Base-by-base conservation (phyloP, 352 stramenopile species). In the Globisporangium heterothallicum region DNA sequence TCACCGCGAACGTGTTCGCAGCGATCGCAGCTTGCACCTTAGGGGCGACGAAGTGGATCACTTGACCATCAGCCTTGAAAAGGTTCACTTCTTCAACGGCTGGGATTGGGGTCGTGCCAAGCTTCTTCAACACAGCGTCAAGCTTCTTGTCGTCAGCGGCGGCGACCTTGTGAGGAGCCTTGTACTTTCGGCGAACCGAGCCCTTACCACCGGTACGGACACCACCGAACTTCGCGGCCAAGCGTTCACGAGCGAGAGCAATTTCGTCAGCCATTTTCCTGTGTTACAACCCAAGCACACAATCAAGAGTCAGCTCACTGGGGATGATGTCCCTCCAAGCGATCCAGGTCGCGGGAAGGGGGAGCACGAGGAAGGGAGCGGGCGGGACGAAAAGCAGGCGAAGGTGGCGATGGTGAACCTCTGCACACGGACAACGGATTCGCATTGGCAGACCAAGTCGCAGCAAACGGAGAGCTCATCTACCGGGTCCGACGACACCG, bases 31-130 rank as follows among this genome's bases (percentile, higher is more conserved):
- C 96, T 74, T 99, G 95, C 42, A 99, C 96, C 86, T 99, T 99
- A 34, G 96, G 96, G 66, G 85, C 90, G 49, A 90, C 76, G 66
- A 99, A 99, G 73, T 99, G 96, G 72, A 99, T 98, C 18, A 99
- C 96, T 65, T 98, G 97, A 64, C 96, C 96, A 57, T 99, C 97
- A 7, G 97, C 90, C 84, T 98, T 98, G 88, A 99, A 99, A 63
- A 99, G 92, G 78, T 99, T 99, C 41, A 99, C 97, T 72, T 99
- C 97, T 72, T 99, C 96, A 52, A 99, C 98, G 56, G 90, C 97
- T 24, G 96, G 95, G 66, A 99, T 99, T 69, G 94, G 96, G 38
- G 94, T 99, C 56, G 98, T 92, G 45, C 94, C 93, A 42, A 99
- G 86, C 78, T 98, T 98, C 87, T 99, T 99, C 25, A 99, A 75